Conservation (phyloP, 768 basidiomycete species). For the Calocybe gangraenosa region DNA sequence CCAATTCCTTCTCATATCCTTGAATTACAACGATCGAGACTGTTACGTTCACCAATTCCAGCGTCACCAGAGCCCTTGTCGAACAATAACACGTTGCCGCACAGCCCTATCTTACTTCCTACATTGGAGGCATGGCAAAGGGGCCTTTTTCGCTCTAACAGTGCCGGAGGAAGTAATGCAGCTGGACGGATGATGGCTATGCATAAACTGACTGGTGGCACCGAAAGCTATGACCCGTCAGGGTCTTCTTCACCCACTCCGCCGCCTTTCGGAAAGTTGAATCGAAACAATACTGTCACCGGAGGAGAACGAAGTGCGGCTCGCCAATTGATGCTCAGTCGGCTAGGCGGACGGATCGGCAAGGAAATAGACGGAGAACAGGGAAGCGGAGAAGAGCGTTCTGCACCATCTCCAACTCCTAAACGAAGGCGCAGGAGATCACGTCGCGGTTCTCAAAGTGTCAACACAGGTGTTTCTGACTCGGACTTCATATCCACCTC, state of each 20-base stretch:
- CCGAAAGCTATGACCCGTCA: constrained; percentile 59
- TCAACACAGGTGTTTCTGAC: constrained; percentile 48
- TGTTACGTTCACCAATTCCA: constrained; percentile 51
- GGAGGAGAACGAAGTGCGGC: constrained; percentile 77
- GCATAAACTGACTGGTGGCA: constrained; percentile 79
- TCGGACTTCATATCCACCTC: constrained; percentile 45
- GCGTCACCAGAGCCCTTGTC: constrained; percentile 50
- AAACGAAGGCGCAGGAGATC: constrained; percentile 59
- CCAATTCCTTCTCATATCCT: constrained; percentile 56
- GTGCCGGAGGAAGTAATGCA: constrained; percentile 69
- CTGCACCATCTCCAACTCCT: constrained; percentile 41
- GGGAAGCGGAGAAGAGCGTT: constrained; percentile 55
- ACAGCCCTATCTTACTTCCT: constrained; percentile 61
- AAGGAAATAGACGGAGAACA: constrained; percentile 63
- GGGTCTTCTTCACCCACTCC: constrained; percentile 51
- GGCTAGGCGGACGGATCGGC: constrained; percentile 52
- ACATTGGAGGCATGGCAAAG: constrained; percentile 75
- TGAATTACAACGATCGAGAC: constrained; percentile 42
- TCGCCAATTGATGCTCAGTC: constrained; percentile 61
- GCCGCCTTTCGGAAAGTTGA: constrained; percentile 36
- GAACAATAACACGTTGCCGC: constrained; percentile 63
- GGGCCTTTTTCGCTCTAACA: constrained; percentile 86
- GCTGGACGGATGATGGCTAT: constrained; percentile 68
- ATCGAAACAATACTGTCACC: constrained; percentile 77
- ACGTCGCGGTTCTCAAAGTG: constrained; percentile 38